Conservation (phyloP, 2,329 filamentous ascomycete species). For the Colletotrichum abscissum region DNA sequence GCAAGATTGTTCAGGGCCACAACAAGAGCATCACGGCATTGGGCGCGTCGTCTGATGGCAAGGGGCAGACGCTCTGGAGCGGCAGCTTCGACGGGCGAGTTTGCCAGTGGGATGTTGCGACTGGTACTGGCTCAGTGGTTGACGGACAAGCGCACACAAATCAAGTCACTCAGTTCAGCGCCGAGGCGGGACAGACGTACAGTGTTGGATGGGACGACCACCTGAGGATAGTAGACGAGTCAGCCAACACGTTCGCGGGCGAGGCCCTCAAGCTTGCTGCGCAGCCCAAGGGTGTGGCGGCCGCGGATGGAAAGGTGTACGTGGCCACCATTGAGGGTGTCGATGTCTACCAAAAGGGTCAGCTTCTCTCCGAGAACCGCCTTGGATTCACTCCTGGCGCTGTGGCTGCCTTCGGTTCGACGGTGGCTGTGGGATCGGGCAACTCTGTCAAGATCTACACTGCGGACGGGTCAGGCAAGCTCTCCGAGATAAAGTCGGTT, state of each 20-base stretch:
- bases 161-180: conserved; percentile 82
- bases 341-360: conserved; percentile 68
- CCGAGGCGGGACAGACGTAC: conserved; percentile 74
- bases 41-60: conserved; percentile 63
- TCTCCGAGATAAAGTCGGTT: conserved; percentile 67
- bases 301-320: conserved; percentile 62
- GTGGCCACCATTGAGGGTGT: conserved; percentile 67
- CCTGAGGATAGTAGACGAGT: conserved; percentile 80
- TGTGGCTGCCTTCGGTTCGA: conserved; percentile 74
- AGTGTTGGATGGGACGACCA: conserved; percentile 96
- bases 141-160: conserved; percentile 88
- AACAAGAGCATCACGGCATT: conserved; percentile 91
- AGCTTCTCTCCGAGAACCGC: conserved; percentile 68
- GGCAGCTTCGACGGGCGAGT: conserved; percentile 93
- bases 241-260: conserved; percentile 80
- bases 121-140: conserved; percentile 75
- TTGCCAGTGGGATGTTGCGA: conserved; percentile 82
- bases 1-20: conserved; percentile 83
- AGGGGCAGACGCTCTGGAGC: conserved; percentile 79
- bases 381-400: conserved; percentile 75
- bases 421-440: conserved; percentile 81
- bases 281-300: conserved; percentile 82
- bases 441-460: conserved; percentile 82
- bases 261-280: conserved; percentile 74
- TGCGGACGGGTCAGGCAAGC: conserved; percentile 65